Evolutionary conservation across 2,329 filamentous ascomycete species (phyloP), one percentile per base, ranked within the genome.

Genomic region (Fusarium oligoseptatum): DNA sequence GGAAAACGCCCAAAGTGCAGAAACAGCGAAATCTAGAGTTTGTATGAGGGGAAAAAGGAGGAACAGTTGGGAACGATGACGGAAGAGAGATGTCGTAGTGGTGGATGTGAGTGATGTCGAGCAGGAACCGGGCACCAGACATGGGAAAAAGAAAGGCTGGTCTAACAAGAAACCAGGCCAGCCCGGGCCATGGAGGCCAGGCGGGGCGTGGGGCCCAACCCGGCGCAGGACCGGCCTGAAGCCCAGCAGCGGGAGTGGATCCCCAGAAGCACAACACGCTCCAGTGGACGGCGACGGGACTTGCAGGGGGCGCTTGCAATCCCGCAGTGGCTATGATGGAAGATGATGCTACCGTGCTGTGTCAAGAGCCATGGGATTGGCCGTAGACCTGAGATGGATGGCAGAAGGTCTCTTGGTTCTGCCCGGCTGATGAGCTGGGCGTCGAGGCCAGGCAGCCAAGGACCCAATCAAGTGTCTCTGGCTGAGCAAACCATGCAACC

Each of bases 21-120:
- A 57, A 50, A 74, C 55, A 74, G 68, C 64, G 56, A 73, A 74
- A 68, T 71, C 70, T 73, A 73, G 17, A 52, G 58, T 41, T 68
- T 76, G 72, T 64, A 70, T 67, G 72, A 70, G 63, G 67, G 62
- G 62, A 55, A 58, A 71, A 74, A 65, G 37, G 67, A 36, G 63
- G 20, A 67, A 73, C 71, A 73, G 68, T 61, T 69, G 73, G 67
- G 69, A 70, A 71, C 71, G 73, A 78, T 78, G 78, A 79, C 74
- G 78, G 73, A 77, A 75, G 70, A 72, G 68, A 60, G 63, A 69
- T 68, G 68, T 70, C 67, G 67, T 48, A 70, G 65, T 39, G 60
- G 52, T 63, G 45, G 60, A 37, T 57, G 45, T 32, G 48, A 55
- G 60, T 50, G 37, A 65, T 52, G 64, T 60, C 36, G 66, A 22